These are phyloP conservation scores for Henckelia pumila DNA, from an alignment of 257 asterid species.

Conservation along the genomic window DNA sequence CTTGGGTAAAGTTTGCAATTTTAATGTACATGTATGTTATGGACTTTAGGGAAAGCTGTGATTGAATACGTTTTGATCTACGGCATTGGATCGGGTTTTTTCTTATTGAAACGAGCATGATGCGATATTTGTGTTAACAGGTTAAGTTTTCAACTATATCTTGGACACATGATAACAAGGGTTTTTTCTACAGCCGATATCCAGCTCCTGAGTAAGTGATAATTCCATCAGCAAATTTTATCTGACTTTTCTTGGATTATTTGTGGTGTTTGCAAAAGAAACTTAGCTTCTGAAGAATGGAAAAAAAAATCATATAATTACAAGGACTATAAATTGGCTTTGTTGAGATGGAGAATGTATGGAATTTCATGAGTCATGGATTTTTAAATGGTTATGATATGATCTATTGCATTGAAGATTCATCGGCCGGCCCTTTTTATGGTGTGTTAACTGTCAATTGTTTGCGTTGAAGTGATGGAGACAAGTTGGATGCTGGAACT, in stretches of 20 bases:
- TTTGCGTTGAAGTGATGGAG: constrained; percentile 57
- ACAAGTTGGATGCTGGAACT: constrained; percentile 76
- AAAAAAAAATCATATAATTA: neutral
- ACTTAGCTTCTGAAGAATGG: constrained; percentile 6
- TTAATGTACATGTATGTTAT: constrained; percentile 3
- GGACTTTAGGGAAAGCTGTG: neutral
- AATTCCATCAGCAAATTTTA: neutral
- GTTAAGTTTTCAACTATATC: constrained; percentile 20
- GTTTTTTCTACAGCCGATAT: constrained; percentile 52
- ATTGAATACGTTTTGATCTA: neutral
- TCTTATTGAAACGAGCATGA: neutral
- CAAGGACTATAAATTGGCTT: constrained; percentile 17
- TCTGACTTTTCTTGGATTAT: constrained; percentile 16
- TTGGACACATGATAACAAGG: constrained; percentile 91
- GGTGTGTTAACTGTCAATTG: constrained; percentile 19
- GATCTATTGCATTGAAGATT: neutral
- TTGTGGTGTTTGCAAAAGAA: constrained; percentile 1
- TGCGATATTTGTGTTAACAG: neutral
- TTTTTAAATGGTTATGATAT: constrained; percentile 4
- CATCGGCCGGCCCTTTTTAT: constrained; percentile 12
- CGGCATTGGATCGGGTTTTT: no score
- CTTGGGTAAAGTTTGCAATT: constrained; percentile 64
- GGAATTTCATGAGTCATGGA: constrained; percentile 4
- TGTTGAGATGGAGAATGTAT: constrained; percentile 16
- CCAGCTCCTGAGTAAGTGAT: constrained; percentile 76